Base-by-base conservation (phyloP, 768 basidiomycete species). In the Suillus discolor region DNA sequence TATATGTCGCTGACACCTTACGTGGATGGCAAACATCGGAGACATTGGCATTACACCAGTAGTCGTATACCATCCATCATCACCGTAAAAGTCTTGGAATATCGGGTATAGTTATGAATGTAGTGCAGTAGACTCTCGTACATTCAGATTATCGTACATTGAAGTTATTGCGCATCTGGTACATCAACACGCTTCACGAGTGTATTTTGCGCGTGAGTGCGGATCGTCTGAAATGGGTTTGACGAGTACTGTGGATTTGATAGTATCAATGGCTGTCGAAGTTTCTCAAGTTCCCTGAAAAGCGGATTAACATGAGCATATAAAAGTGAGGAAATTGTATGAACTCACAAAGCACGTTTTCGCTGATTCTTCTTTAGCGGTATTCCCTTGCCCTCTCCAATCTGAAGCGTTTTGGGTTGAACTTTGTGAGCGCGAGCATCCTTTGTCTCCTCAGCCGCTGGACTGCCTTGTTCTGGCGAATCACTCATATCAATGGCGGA, bases 131-230 rank as follows among this genome's bases (percentile, higher is more conserved):
- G 9, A 20, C n/a, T 45, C 41, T 36, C 45, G 23, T 61, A 36
- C 34, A 42, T 45, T 38, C n/a, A 36, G 44, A 45, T 31, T 28
- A 47, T 25, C 45, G 23, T 31, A 47, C 45, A 44, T 45, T n/a
- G 38, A 36, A 54, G 34, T 25, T 28, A 47, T 63, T 47, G 65
- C 18, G 16, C 54, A 6, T 68, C 36, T 44, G 65, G 57, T 18
- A 42, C 59, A 42, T 60, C 59, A 13, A 78, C 71, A 67, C 84
- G 87, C 68, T 85, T 87, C 42, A 92, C 67, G 13, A 93, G 80
- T 0, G 93, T 92, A 72, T 94, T 94, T 74, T 89, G 83, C 3
- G 89, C 91, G 74, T 94, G 93, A 5, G 84, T 89, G 6, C 91
- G 88, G 69, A 94, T 91, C 1, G 91, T 89, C 70, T 88, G 80